A percentile compares a stretch with the other conserved stretches of the same genome.
Evolutionary conservation across 106 monocot genomes (phyloP).

Genomic region (Chionographis japonica): DNA sequence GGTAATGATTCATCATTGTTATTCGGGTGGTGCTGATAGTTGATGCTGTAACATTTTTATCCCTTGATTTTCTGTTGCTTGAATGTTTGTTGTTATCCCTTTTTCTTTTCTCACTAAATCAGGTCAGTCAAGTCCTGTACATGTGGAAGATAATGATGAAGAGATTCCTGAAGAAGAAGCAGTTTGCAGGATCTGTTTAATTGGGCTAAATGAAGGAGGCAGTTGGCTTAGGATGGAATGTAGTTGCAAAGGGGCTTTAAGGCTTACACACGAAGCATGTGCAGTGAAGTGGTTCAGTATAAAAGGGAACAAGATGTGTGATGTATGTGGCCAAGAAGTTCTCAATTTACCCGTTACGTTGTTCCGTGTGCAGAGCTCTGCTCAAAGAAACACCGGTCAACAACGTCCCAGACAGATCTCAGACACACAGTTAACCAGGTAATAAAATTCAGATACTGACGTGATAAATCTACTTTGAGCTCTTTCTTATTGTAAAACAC

Average conservation of each 20-base stretch:
- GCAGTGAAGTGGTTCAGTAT: slow-evolving; percentile 58
- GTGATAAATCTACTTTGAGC: too few relatives aligned
- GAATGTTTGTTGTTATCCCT: background rate
- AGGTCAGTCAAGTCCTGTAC: slow-evolving; percentile 17
- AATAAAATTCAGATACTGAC: background rate
- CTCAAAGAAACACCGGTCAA: slow-evolving; percentile 13
- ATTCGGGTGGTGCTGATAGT: background rate
- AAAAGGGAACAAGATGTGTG: slow-evolving; percentile 47
- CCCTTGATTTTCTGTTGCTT: background rate
- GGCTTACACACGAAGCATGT: slow-evolving; percentile 49
- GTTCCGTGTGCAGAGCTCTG: slow-evolving; percentile 29
- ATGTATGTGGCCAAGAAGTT: slow-evolving; percentile 49
- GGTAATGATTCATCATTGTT: slow-evolving; percentile 9
- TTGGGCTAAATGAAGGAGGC: slow-evolving; percentile 37
- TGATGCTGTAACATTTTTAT: background rate
- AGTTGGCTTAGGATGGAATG: slow-evolving; percentile 56
- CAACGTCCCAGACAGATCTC: slow-evolving; percentile 11
- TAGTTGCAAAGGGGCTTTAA: slow-evolving; percentile 48
- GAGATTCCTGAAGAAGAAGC: slow-evolving; percentile 55
- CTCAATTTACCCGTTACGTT: slow-evolving; percentile 50
- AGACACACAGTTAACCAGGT: slow-evolving; percentile 14
- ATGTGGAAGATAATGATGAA: slow-evolving; percentile 32
- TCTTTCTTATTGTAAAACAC: background rate
- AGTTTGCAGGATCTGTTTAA: slow-evolving; percentile 39
- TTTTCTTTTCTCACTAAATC: background rate